Base-by-base conservation (phyloP, 495 filamentous ascomycete genomes). In the Trichoderma asperelloides region DNA sequence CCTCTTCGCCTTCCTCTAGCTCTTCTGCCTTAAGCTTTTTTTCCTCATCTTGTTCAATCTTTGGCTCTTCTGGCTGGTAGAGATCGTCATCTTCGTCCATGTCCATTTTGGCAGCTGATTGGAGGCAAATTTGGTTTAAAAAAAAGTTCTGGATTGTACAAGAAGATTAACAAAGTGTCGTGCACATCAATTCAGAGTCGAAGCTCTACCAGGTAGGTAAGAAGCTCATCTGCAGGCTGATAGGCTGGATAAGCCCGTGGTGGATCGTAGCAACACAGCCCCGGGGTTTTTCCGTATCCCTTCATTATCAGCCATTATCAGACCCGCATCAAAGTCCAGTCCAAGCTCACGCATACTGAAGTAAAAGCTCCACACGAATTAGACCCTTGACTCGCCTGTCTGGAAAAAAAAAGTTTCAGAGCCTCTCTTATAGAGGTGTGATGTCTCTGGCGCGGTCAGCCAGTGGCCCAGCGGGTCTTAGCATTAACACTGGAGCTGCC, bases 401-500 rank as follows among this genome's bases (percentile, higher is more conserved):
- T 30, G 62, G 33, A 64, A 64, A 64, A 64, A 43, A 27, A n/a
- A n/a, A 13, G 8, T 33, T 18, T 2, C 60, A 16, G 23, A 63
- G 62, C 28, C 23, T 25, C 25, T 40, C 13, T 65, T 33, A n/a
- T 15, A 27, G 40, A 7, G 23, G 41, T 70, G 70, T 28, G 37
- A 84, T 83, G 81, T 76, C 80, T 66, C 74, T 85, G 62, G 78
- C 79, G 68, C 80, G 85, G 72, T 87, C 87, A 47, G 80, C 85
- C 55, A 92, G 89, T 78, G 84, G 87, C 68, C 84, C 88, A 28
- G 84, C 81, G 23, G 88, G 86, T 66, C 80, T 93, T 66, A 90
- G 86, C 67, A 90, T 95, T 73, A 93, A 91, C 74, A 95, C 91
- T n/a, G 84, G 79, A 57, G 82, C 86, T 43, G 85, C 88, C 66